A percentile compares a stretch with the other conserved stretches of the same genome.
phyloP scores from a whole-genome alignment of 75 land plant species.

The Gnetum montanum region DNA sequence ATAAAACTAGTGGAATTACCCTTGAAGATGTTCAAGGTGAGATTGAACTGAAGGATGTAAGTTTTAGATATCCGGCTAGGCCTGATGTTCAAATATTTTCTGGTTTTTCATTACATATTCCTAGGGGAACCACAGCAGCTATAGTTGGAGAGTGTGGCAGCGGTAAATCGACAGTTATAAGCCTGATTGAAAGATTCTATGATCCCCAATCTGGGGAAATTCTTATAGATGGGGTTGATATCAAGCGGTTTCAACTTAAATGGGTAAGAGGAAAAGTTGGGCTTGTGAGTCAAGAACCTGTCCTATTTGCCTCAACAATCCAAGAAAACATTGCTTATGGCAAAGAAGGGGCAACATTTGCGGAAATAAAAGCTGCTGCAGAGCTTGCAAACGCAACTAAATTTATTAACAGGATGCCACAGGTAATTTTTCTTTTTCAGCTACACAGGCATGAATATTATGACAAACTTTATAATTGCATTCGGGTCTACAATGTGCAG shows the following conservation, averaged over 20 bases:
- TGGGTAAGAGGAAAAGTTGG: constrained; percentile 80
- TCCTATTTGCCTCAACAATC: constrained; percentile 13
- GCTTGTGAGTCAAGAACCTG: constrained; percentile 26
- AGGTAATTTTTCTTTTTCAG: constrained; percentile 4
- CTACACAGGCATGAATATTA: not conserved
- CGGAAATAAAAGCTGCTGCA: constrained; percentile 14
- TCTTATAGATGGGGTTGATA: constrained; percentile 75
- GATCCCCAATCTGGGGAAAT: constrained; percentile 88
- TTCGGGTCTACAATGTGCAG: constrained; percentile 34
- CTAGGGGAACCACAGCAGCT: constrained; percentile 73
- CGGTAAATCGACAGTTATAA: constrained; percentile 96
- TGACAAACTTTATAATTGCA: not conserved
- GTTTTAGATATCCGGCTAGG: constrained; percentile 77
- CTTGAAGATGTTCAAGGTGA: constrained; percentile 58
- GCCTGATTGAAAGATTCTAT: constrained; percentile 91
- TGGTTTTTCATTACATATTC: constrained; percentile 63
- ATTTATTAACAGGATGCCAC: constrained; percentile 20
- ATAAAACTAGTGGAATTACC: constrained; percentile 44
- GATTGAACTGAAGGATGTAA: constrained; percentile 67
- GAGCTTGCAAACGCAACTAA: constrained; percentile 20
- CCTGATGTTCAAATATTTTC: constrained; percentile 72
- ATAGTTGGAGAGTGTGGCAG: constrained; percentile 97
- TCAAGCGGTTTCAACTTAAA: constrained; percentile 65
- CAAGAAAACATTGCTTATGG: constrained; percentile 18
- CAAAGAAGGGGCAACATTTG: constrained; percentile 17